phyloP scores from a whole-genome alignment of 73 alveolate species.

The Paramecium octaurelia region DNA sequence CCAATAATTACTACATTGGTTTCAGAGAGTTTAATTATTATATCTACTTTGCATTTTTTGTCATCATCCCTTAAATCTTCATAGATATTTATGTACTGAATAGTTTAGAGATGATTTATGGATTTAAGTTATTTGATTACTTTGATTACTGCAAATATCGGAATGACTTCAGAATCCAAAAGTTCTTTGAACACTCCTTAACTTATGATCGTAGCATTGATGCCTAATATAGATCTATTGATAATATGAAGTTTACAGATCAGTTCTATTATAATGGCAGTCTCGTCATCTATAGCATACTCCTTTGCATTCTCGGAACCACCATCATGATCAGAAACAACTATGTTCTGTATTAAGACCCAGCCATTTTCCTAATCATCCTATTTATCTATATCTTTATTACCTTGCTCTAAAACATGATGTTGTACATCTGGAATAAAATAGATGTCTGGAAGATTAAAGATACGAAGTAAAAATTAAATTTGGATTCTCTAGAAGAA shows the following conservation, averaged over 20 bases:
- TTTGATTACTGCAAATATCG: slow-evolving; percentile 42
- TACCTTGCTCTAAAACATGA: neutral
- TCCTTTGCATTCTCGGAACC: neutral
- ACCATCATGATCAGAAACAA: neutral
- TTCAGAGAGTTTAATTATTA: slow-evolving; percentile 23
- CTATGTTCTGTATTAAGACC: neutral
- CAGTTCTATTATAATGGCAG: slow-evolving; percentile 23
- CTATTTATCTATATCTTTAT: neutral
- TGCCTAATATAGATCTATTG: neutral
- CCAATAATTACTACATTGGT: neutral
- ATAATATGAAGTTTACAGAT: slow-evolving; percentile 51
- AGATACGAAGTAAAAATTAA: slow-evolving; percentile 7
- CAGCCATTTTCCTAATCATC: neutral
- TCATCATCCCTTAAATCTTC: slow-evolving; percentile 3
- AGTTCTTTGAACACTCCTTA: slow-evolving; percentile 22
- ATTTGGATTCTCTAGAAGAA: slow-evolving; percentile 21
- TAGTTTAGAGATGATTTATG: slow-evolving; percentile 21
- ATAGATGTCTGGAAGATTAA: slow-evolving; percentile 25
- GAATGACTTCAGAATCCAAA: slow-evolving; percentile 10
- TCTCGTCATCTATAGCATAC: neutral
- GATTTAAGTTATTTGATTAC: slow-evolving; percentile 28
- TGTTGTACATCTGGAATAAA: slow-evolving; percentile 15
- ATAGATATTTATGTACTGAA: slow-evolving; percentile 32
- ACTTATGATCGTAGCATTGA: neutral
- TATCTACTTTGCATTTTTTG: slow-evolving; percentile 20